Base-by-base conservation (phyloP, 139 green algal genomes). In the Haematococcus lacustris region DNA sequence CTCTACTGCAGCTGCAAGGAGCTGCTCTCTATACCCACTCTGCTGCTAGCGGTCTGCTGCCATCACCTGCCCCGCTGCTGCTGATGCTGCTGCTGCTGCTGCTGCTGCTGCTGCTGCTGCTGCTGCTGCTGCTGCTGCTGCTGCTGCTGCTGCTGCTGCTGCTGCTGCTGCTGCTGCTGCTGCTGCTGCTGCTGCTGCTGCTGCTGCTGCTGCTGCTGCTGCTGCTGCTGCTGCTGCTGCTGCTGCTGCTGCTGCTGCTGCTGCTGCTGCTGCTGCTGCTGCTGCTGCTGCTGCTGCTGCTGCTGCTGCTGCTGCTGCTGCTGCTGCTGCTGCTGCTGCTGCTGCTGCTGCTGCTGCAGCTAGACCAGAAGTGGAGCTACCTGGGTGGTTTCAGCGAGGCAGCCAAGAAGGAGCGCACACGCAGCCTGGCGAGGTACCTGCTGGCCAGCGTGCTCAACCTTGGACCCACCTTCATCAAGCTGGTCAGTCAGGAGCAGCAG, bases 401-500 rank as follows among this genome's bases (percentile, higher is more conserved):
- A n/a, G n/a, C n/a, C 33, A 87, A 83, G 76, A 77, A 84, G 28
- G 71, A 61, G 57, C 76, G 84, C 21, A 81, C 75, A 2, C 65
- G 78, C 1, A 37, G 21, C 5, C 76, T 93, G 53, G 89, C 87
- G 0, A 74, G 65, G 28, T 93, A 89, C 76, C 75, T 91, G 38
- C 78, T 91, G 3, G 78, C 88, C 40, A 77, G 67, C 35, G 76
- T 94, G 38, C 82, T 96, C 40, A 51, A 82, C 35, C 83, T 97
- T 35, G 91, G 91, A 0, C 91, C 91, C n/a, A 94, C 88, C 5
- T 96, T 94, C 79, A 96, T 93, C 77, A 92, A 94, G 80, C 76
- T 69, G 74, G 26, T n/a, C 23, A 57, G 47, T n/a, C n/a, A n/a
- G n/a, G n/a, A n/a, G n/a, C n/a, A n/a, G n/a, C n/a, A n/a, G n/a